Evolutionary conservation across 1,284 basidiomycete species (phyloP).

Genomic region (Heterobasidion occidentale): DNA sequence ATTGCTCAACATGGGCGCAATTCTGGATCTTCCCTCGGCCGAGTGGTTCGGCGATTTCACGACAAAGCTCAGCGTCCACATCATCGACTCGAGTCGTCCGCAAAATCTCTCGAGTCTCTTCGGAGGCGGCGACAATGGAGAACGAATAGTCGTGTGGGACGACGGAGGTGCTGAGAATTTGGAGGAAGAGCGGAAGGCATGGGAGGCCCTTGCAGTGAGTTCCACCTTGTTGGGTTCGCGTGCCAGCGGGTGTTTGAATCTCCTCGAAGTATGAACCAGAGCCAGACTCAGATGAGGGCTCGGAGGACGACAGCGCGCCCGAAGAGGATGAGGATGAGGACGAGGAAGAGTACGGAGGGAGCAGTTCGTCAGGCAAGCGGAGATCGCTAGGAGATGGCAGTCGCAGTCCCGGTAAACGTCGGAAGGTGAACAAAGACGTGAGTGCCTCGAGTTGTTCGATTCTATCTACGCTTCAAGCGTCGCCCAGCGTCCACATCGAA

Average conservation of each 20-base stretch:
- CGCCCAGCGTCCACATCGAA: conserved; percentile 30
- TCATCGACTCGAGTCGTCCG: conserved; percentile 92
- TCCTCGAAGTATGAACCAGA: conserved; percentile 59
- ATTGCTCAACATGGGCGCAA: conserved; percentile 87
- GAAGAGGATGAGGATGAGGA: conserved; percentile 40
- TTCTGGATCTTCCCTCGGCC: conserved; percentile 71
- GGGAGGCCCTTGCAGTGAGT: conserved; percentile 73
- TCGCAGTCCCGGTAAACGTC: conserved; percentile 38
- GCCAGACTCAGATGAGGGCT: conserved; percentile 60
- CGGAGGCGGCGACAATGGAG: conserved; percentile 58
- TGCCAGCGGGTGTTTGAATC: background rate
- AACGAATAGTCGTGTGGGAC: conserved; percentile 82
- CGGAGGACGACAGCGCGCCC: conserved; percentile 32
- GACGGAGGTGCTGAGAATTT: conserved; percentile 73
- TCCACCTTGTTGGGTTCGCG: background rate
- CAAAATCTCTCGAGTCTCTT: conserved; percentile 90
- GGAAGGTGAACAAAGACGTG: conserved; percentile 39
- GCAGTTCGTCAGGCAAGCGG: conserved; percentile 47
- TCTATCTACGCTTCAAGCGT: background rate
- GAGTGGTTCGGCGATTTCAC: conserved; percentile 72
- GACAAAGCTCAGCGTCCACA: conserved; percentile 65
- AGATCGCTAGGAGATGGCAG: conserved; percentile 37
- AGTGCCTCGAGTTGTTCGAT: conserved; percentile 17
- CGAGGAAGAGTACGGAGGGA: conserved; percentile 34
- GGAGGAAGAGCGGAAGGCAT: conserved; percentile 61